Evolutionary conservation across 352 stramenopile genomes (phyloP).

Genomic region (Pythium grandisporangium): DNA sequence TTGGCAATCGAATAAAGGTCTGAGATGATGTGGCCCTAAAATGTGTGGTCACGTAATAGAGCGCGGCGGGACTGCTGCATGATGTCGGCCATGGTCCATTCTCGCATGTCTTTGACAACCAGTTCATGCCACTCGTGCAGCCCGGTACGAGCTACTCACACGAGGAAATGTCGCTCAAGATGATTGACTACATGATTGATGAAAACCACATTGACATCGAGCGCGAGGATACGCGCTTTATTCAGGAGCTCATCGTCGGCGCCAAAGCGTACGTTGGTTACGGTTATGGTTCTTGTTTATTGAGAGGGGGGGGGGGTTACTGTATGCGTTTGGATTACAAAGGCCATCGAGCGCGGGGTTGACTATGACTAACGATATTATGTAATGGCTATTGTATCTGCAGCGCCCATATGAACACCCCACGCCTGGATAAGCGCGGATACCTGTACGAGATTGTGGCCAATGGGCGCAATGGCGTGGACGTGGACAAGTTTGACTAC

Average conservation of each 20-base stretch:
- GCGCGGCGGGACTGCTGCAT: conserved; percentile 70
- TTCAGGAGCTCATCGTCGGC: conserved; percentile 76
- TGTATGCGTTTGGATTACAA: no score
- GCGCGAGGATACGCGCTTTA: conserved; percentile 54
- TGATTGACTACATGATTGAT: conserved; percentile 75
- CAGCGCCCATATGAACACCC: conserved; percentile 33
- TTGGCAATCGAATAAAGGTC: no score
- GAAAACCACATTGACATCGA: conserved; percentile 77
- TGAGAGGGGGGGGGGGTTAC: no score
- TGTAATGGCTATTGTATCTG: not conserved
- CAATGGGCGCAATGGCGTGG: conserved; percentile 86
- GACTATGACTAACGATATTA: no score
- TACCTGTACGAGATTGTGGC: conserved; percentile 89
- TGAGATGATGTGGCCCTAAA: no score
- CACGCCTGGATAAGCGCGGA: conserved; percentile 37
- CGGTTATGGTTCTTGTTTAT: no score
- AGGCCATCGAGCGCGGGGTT: no score
- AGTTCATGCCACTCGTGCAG: conserved; percentile 73
- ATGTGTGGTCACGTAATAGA: conserved; percentile 17
- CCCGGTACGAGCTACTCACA: conserved; percentile 46
- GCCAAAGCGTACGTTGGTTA: conserved; percentile 45
- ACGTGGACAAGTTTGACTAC: conserved; percentile 92
- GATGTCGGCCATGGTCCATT: conserved; percentile 93
- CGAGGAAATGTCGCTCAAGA: conserved; percentile 74
- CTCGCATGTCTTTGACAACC: conserved; percentile 93